Evolutionary conservation across 2,329 filamentous ascomycete species (phyloP), one percentile per base, ranked within the genome.

Genomic region (Fusarium palustre): DNA sequence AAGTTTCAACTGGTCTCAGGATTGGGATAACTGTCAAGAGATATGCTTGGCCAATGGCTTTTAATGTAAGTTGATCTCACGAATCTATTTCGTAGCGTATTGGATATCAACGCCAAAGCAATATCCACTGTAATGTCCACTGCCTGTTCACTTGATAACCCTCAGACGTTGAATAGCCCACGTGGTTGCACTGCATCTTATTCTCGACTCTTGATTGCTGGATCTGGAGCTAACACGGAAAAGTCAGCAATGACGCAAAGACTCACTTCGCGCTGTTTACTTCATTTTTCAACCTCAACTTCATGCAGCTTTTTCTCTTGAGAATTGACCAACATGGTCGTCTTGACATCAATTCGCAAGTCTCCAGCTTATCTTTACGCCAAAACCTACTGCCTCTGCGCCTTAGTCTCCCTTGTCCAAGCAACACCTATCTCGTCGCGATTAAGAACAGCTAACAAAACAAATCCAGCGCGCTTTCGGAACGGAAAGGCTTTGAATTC

Each of bases 311-410:
- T 24, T 15, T 10, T 12, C 24, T 3, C 18, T 12, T 3, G 1
- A 0, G 18, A 13, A 10, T 3, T 15, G n/a, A 11, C 18, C 34
- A 70, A 31, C 12, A 74, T 74, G 72, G 72, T 73, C 22, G 52
- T 74, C 28, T 46, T 74, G 38, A 62, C 60, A 15, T 59, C 72
- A 4, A 7, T 74, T 5, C 62, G 72, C 2, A 71, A 74, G 41
- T 74, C 72, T 3, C 66, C 72, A 15, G 57, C 70, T 22, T 74
- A 74, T 16, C 53, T 74, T 1, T 74, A 74, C 16, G 49, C 64
- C 0, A 74, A 74, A 49, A 69, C 66, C 0, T 74, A 73, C 5
- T 74, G 66, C 33, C 47, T 74, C 0, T 74, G 72, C 18, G 70
- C 66, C 13, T 33, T 74, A 11, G 64, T 74, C 12, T 62, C 68